phyloP scores from a whole-genome alignment of 345 rosid genomes.

The Gossypium longicalyx region DNA sequence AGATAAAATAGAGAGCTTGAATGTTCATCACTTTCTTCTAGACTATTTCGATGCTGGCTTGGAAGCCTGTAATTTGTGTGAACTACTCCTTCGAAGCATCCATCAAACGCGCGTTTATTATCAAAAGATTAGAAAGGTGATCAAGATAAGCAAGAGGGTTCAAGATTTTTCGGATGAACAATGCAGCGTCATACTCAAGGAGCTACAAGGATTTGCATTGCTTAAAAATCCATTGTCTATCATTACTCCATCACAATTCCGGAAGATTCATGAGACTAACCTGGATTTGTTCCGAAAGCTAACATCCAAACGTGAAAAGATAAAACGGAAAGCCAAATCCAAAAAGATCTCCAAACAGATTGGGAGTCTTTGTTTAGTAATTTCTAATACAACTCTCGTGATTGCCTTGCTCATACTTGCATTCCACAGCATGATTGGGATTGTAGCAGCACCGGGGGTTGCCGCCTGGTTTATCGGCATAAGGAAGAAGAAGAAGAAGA shows the following conservation, averaged over 20 bases:
- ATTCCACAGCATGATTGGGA: constrained; percentile 55
- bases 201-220: constrained; percentile 49
- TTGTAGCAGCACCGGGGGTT: constrained; percentile 54
- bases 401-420: constrained; percentile 43
- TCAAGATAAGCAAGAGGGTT: constrained; percentile 36
- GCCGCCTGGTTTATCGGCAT: constrained; percentile 32
- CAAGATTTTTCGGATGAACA: constrained; percentile 26
- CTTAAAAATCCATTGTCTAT: constrained; percentile 53
- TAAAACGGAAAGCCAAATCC: constrained; percentile 40
- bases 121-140: constrained; percentile 46
- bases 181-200: constrained; percentile 28
- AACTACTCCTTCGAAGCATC: constrained; percentile 53
- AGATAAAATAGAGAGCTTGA: constrained; percentile 32
- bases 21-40: constrained; percentile 39
- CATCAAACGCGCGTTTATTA: constrained; percentile 52
- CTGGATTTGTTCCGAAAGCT: constrained; percentile 38
- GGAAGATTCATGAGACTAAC: constrained; percentile 41
- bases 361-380: constrained; percentile 40
- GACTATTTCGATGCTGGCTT: constrained; percentile 53
- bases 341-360: constrained; percentile 39
- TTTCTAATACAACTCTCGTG: constrained; percentile 39
- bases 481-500: constrained; percentile 36
- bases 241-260: constrained; percentile 31
- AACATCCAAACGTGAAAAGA: constrained; percentile 41
- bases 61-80: constrained; percentile 55